Conservation (phyloP, 2,329 filamentous ascomycete genomes). For the Pochonia chlamydosporia region DNA sequence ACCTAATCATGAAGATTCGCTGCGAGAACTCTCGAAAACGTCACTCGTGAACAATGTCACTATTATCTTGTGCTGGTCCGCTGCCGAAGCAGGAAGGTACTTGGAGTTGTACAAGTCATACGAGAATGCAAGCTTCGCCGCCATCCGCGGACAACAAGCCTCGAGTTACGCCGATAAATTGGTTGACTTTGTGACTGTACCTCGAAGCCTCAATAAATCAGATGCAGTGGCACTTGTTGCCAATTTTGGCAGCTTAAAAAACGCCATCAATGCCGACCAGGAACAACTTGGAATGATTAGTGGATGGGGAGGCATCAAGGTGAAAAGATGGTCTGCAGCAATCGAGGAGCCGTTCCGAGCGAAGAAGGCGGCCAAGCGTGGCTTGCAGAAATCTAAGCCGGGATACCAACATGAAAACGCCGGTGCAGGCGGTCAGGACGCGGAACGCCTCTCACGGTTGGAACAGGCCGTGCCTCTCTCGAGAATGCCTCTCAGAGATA, state of each 20-base stretch:
- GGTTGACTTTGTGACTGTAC: conserved; percentile 87
- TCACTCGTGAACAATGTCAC: conserved; percentile 90
- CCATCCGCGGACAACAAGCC: conserved; percentile 80
- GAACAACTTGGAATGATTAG: conserved; percentile 81
- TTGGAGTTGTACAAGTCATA: conserved; percentile 93
- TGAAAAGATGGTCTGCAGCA: conserved; percentile 74
- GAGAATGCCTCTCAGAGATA: conserved; percentile 34
- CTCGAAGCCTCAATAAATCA: conserved; percentile 86
- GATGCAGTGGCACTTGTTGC: conserved; percentile 87
- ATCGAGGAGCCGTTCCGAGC: conserved; percentile 82
- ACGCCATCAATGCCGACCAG: conserved; percentile 79
- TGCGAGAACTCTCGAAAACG: conserved; percentile 89
- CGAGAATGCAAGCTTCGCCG: conserved; percentile 73
- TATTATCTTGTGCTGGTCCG: conserved; percentile 87
- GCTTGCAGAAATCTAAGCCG: conserved; percentile 16
- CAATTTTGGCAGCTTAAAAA: conserved; percentile 83
- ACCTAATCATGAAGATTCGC: conserved; percentile 80
- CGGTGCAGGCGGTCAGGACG: conserved; percentile 6
- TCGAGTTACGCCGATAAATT: conserved; percentile 80
- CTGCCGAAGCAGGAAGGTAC: conserved; percentile 88
- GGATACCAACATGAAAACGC: neutral
- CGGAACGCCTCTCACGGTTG: conserved; percentile 20
- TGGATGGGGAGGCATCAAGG: conserved; percentile 95
- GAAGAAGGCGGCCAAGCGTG: conserved; percentile 57
- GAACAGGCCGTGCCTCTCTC: conserved; percentile 35